Evolutionary conservation across 2,329 filamentous ascomycete genomes (phyloP).

Genomic region (Venturia effusa): DNA sequence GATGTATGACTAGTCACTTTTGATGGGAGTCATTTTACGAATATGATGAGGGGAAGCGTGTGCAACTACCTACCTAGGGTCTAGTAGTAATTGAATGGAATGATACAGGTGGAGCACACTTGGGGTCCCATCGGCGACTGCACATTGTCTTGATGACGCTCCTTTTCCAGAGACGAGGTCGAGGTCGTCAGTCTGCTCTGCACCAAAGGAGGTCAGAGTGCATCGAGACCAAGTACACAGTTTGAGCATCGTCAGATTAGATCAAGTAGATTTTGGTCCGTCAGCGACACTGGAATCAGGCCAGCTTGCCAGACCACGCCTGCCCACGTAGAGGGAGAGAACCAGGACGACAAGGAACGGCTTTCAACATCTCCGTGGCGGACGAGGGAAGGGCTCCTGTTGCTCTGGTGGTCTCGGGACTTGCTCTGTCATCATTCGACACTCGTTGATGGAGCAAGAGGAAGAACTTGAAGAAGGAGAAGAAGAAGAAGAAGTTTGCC

Average conservation of each 20-base stretch:
- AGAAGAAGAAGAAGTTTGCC: not conserved
- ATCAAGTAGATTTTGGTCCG: conserved; percentile 43
- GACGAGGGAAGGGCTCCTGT: not conserved
- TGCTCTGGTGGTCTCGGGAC: not conserved
- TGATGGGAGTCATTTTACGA: not conserved
- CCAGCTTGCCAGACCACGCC: conserved; percentile 15
- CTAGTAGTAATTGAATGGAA: no score
- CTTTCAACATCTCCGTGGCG: not conserved
- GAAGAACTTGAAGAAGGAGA: not conserved
- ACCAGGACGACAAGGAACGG: conserved; percentile 7
- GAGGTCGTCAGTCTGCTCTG: no score
- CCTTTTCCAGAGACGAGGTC: no score
- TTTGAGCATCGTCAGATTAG: conserved; percentile 43
- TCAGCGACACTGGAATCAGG: not conserved
- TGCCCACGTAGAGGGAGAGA: not conserved
- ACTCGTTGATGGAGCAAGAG: not conserved
- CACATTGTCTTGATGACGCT: no score
- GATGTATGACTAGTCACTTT: not conserved
- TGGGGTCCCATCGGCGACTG: no score
- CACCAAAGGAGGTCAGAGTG: no score
- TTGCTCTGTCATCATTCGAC: not conserved
- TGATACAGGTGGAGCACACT: no score
- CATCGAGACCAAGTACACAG: no score
- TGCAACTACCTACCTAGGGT: no score
- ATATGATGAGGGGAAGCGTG: not conserved